phyloP scores from a whole-genome alignment of 2,329 filamentous ascomycete genomes.

The Diaporthe longicolla region DNA sequence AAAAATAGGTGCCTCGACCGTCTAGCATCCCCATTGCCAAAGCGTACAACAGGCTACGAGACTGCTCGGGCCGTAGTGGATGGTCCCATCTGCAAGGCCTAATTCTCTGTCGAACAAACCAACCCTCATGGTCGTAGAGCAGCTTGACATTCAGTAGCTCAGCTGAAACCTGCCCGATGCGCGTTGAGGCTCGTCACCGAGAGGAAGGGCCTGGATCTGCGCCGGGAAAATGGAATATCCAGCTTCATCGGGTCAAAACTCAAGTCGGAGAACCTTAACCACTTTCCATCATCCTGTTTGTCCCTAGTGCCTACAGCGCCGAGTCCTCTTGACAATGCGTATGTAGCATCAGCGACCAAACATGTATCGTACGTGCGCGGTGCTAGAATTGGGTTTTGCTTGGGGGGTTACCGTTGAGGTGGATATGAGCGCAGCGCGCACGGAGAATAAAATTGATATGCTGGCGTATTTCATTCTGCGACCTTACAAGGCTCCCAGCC shows the following conservation, averaged over 20 bases:
- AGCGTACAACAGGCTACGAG: not conserved
- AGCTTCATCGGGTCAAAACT: not conserved
- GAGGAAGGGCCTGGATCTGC: not conserved
- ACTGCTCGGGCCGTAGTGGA: not conserved
- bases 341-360: not conserved
- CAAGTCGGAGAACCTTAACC: not conserved
- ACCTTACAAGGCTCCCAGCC: constrained; percentile 20
- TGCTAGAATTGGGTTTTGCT: constrained; percentile 3
- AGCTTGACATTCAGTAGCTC: constrained; percentile 1
- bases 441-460: constrained; percentile 1
- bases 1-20: not conserved
- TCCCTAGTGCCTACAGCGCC: not conserved
- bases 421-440: not conserved
- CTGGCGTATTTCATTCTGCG: not conserved
- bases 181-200: not conserved
- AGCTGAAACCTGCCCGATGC: constrained; percentile 6
- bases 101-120: not conserved
- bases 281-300: not conserved
- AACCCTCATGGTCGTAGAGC: constrained; percentile 21
- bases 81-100: not conserved
- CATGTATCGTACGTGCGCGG: constrained; percentile 3
- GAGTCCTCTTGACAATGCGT: constrained; percentile 2
- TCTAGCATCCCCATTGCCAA: not conserved
- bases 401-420: constrained; percentile 1
- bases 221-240: not conserved